phyloP scores from a whole-genome alignment of 495 filamentous ascomycete genomes.

The Bryoglossum gracile region DNA sequence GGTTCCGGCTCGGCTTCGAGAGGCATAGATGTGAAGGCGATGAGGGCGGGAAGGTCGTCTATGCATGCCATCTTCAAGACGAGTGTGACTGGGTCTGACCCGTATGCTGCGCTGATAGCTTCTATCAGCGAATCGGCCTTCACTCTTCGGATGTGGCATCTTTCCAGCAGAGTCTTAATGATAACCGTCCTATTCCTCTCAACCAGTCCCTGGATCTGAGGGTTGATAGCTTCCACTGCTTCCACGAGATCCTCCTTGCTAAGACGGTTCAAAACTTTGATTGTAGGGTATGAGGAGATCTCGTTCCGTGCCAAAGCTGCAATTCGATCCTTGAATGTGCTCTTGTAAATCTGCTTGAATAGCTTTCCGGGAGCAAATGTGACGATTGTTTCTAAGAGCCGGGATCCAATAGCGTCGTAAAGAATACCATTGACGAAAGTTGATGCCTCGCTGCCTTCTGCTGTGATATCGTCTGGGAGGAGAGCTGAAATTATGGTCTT shows the following conservation, averaged over 20 bases:
- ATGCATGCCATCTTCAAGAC: constrained; percentile 24
- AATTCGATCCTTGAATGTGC: constrained; percentile 68
- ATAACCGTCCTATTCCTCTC: constrained; percentile 68
- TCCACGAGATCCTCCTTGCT: constrained; percentile 73
- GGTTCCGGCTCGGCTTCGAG: constrained; percentile 5
- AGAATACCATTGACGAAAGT: constrained; percentile 76
- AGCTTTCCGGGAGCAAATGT: constrained; percentile 71
- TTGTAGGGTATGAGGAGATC: constrained; percentile 77
- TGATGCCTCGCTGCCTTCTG: constrained; percentile 49
- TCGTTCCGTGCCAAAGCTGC: constrained; percentile 76
- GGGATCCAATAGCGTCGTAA: constrained; percentile 83
- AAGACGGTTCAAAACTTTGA: constrained; percentile 70
- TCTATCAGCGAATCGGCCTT: constrained; percentile 10
- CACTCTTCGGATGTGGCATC: constrained; percentile 55
- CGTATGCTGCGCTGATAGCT: constrained; percentile 19
- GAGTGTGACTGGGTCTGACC: constrained; percentile 15
- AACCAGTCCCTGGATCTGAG: constrained; percentile 61
- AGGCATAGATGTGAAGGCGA: not conserved
- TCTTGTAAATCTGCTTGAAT: constrained; percentile 76
- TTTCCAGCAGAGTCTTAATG: constrained; percentile 73
- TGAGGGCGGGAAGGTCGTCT: constrained; percentile 14
- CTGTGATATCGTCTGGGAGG: constrained; percentile 56
- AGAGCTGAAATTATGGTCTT: constrained; percentile 52
- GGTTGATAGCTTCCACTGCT: constrained; percentile 58
- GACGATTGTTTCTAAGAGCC: constrained; percentile 80